Evolutionary conservation across 352 stramenopile genomes (phyloP).

Genomic region (Phytophthora rubi): DNA sequence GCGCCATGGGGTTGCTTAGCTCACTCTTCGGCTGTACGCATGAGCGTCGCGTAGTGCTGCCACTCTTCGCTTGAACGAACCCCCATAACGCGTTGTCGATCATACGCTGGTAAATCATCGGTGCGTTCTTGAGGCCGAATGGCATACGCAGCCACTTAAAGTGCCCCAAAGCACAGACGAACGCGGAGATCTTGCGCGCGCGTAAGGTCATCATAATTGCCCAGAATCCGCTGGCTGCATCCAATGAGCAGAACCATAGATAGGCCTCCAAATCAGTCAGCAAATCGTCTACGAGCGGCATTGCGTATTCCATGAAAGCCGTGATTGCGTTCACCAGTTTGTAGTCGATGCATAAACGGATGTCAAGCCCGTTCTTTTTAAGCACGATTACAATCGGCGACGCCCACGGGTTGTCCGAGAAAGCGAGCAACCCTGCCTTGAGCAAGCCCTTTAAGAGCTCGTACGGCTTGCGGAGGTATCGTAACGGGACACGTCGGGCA

Average conservation of each 20-base stretch:
- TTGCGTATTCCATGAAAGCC: not conserved
- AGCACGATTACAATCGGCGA: constrained; percentile 8
- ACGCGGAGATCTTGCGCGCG: not conserved
- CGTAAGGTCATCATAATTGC: constrained; percentile 1
- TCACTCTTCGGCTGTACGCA: not conserved
- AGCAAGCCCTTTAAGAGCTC: constrained; percentile 8
- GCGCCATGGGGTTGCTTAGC: not conserved
- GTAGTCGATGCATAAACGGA: not conserved
- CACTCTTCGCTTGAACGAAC: not conserved
- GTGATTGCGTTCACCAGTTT: not conserved
- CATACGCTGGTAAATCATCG: constrained; percentile 12
- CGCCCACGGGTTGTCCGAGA: constrained; percentile 6
- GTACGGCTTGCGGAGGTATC: constrained; percentile 7
- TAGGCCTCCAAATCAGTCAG: not conserved
- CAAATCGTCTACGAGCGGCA: not conserved
- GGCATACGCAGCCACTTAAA: constrained; percentile 12
- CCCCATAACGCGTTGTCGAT: not conserved
- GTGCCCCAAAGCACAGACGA: constrained; percentile 8
- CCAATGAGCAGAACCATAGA: constrained; percentile 1
- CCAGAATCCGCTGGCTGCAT: constrained; percentile 5
- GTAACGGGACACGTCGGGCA: not conserved
- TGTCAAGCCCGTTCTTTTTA: constrained; percentile 3
- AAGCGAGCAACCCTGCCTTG: not conserved
- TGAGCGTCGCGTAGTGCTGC: not conserved
- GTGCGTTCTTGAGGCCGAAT: constrained; percentile 5